These are phyloP conservation scores for Camellia oleifera DNA, from an alignment of 179 eudicot species.

Conservation along the genomic window DNA sequence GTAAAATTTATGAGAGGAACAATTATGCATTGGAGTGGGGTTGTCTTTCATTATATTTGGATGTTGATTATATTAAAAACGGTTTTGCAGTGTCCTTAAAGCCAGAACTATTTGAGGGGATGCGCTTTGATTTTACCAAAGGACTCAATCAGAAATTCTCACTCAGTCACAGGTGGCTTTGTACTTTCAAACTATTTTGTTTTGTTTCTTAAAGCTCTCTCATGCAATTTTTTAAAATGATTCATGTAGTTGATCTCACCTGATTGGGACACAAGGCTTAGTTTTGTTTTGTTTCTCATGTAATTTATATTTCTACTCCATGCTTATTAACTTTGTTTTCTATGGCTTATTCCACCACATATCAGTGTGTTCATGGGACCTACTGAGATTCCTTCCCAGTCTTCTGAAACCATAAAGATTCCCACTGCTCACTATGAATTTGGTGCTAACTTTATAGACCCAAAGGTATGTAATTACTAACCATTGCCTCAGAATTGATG, in stretches of 20 bases:
- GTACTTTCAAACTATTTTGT: not conserved
- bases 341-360: constrained; percentile 5
- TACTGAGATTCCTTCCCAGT: constrained; percentile 79
- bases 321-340: constrained; percentile 5
- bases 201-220: not conserved
- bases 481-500: not conserved
- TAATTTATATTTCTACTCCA: not conserved
- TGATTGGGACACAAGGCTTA: too few species aligned
- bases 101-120: constrained; percentile 92
- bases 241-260: too few species aligned
- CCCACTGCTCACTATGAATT: constrained; percentile 93
- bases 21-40: not conserved
- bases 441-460: constrained; percentile 89
- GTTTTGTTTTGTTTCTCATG: too few species aligned
- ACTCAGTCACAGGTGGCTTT: constrained; percentile 81
- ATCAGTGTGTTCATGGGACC: constrained; percentile 88
- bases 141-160: constrained; percentile 79
- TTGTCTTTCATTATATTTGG: not conserved
- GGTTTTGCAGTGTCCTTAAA: constrained; percentile 76
- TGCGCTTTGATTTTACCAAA: constrained; percentile 87
- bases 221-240: not conserved
- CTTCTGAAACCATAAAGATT: constrained; percentile 76
- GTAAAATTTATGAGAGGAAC: not conserved
- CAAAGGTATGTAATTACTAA: constrained; percentile 44
- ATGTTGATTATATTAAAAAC: constrained; percentile 8